Percentiles rank a stretch among this genome's conserved stretches.
These are phyloP conservation scores for Chlorella sp. DNA, from an alignment of 139 green algal species.

Conservation along the genomic window DNA sequence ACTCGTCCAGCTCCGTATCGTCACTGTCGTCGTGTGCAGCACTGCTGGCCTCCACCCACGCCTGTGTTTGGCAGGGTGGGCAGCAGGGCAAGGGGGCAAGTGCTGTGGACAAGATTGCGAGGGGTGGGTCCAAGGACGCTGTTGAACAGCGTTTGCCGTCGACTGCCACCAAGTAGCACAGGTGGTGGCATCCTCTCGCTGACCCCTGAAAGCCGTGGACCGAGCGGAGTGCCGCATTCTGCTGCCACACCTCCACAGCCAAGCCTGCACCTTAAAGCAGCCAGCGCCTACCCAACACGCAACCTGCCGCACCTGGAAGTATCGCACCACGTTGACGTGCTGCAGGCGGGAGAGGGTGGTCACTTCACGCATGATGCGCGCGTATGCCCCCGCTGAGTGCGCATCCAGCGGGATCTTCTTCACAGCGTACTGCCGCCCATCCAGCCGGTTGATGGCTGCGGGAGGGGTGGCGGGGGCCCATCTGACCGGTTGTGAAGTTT, in stretches of 20 bases:
- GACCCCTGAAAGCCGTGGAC: no score
- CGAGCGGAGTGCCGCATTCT: no score
- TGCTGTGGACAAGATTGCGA: no score
- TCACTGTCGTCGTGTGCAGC: neutral
- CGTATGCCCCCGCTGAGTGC: conserved; percentile 34
- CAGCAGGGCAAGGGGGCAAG: neutral
- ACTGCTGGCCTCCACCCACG: conserved; percentile 20
- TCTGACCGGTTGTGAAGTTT: no score
- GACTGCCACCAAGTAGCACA: no score
- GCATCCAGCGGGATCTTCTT: conserved; percentile 88
- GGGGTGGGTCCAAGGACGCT: no score
- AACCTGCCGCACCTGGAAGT: conserved; percentile 73
- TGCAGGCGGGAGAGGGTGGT: conserved; percentile 89
- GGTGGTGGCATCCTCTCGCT: no score
- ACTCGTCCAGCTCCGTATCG: conserved; percentile 25
- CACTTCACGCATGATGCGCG: conserved; percentile 89
- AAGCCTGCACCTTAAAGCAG: no score
- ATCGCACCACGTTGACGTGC: conserved; percentile 91
- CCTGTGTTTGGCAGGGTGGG: neutral
- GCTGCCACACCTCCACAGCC: neutral
- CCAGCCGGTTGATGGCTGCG: conserved; percentile 33
- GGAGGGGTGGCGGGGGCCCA: neutral
- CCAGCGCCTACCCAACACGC: neutral
- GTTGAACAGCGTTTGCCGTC: no score
- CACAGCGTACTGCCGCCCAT: conserved; percentile 86